Conservation (phyloP, 257 asterid genomes). For the Primulina huaijiensis region DNA sequence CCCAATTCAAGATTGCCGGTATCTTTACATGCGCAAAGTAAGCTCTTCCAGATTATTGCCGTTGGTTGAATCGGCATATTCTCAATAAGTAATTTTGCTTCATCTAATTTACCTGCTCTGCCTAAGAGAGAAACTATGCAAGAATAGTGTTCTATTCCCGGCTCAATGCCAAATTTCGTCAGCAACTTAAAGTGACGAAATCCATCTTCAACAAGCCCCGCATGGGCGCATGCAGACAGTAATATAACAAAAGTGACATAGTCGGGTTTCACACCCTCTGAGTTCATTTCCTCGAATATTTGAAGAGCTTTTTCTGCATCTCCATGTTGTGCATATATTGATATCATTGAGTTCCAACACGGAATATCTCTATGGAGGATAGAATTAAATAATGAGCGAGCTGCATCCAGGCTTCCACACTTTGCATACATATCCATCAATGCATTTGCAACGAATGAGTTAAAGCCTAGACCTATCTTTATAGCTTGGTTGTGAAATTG, state of each 20-base stretch:
- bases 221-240: slow-evolving; percentile 48
- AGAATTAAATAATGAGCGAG: slow-evolving; percentile 14
- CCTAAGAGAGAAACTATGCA: slow-evolving; percentile 54
- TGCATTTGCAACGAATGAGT: slow-evolving; percentile 37
- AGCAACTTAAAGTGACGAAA: slow-evolving; percentile 32
- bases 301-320: slow-evolving; percentile 42
- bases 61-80: slow-evolving; percentile 42
- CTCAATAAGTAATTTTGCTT: slow-evolving; percentile 43
- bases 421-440: slow-evolving; percentile 49
- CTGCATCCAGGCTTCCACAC: slow-evolving; percentile 39
- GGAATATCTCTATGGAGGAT: slow-evolving; percentile 27
- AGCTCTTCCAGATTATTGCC: slow-evolving; percentile 41
- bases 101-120: slow-evolving; percentile 40
- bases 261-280: slow-evolving; percentile 34
- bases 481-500: slow-evolving; percentile 44
- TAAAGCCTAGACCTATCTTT: slow-evolving; percentile 34
- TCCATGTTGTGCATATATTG: slow-evolving; percentile 48
- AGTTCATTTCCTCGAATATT: slow-evolving; percentile 36
- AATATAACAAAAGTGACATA: slow-evolving; percentile 39
- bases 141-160: slow-evolving; percentile 42
- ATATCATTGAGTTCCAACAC: slow-evolving; percentile 50
- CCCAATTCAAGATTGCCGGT: slow-evolving; percentile 38
- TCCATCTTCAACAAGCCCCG: slow-evolving; percentile 46
- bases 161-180: slow-evolving; percentile 37
- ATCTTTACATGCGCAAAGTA: slow-evolving; percentile 43